A percentile compares a stretch with the other conserved stretches of the same genome.
Evolutionary conservation across 768 basidiomycete genomes (phyloP).

Genomic region (Tulasnella sp.): DNA sequence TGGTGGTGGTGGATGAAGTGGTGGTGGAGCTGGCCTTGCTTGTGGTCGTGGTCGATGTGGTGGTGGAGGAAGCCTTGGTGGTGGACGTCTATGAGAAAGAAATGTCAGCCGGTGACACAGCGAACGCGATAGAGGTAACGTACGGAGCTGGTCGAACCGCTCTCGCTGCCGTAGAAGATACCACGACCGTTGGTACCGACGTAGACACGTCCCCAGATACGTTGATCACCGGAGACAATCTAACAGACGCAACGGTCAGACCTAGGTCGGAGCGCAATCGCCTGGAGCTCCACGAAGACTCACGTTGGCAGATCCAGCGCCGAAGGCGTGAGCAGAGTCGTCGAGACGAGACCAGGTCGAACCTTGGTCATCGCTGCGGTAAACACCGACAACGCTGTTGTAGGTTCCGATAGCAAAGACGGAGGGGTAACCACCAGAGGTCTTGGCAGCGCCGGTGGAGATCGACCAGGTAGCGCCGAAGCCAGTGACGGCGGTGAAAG

Average conservation of each 20-base stretch:
- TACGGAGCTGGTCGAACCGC: background rate
- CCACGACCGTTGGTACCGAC: slow-evolving; percentile 15
- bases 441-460: slow-evolving; percentile 41
- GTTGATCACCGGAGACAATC: slow-evolving; percentile 3
- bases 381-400: slow-evolving; percentile 37
- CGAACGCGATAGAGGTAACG: background rate
- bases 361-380: slow-evolving; percentile 45
- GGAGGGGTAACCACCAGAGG: slow-evolving; percentile 39
- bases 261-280: background rate
- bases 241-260: background rate
- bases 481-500: slow-evolving; percentile 38
- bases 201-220: slow-evolving; percentile 12
- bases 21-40: background rate
- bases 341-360: slow-evolving; percentile 7
- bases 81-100: background rate
- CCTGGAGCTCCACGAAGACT: background rate
- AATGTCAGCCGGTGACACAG: too few relatives aligned
- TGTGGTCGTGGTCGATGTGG: background rate
- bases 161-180: slow-evolving; percentile 14
- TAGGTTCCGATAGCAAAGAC: slow-evolving; percentile 45
- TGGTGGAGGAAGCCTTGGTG: background rate
- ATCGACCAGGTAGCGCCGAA: slow-evolving; percentile 45
- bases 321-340: slow-evolving; percentile 14
- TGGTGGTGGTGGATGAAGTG: background rate
- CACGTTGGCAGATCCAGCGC: slow-evolving; percentile 4